Base-by-base conservation (phyloP, 306 rosid species). In the Betula pendula region DNA sequence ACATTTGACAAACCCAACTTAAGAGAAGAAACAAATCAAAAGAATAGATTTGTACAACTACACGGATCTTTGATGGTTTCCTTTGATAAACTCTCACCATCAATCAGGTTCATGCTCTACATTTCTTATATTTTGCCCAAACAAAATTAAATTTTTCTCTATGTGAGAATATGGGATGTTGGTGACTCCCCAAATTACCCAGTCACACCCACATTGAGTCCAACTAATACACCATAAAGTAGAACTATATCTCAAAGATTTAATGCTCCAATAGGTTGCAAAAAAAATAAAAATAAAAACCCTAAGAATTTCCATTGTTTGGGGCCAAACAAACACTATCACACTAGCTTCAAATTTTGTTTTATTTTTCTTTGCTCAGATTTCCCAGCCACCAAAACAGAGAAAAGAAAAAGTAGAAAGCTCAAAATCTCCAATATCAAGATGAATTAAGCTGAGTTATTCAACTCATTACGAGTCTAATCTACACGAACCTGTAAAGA, bases 341-440 rank as follows among this genome's bases (percentile, higher is more conserved):
- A 8, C 22, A 52, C 12, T 52, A n/a, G 11, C 65, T 75, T 58
- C 42, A 45, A 33, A 19, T 8, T 53, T n/a, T 53, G 22, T 53
- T 8, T 52, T 52, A 7, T 52, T 52, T 38, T n/a, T 2, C 0
- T 53, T 20, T n/a, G 60, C 24, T 20, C 62, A 20, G 15, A 35
- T 35, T 35, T 35, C 44, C 25, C 25, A 31, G 44, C 12, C 19
- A 62, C 42, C 68, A 33, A 8, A 65, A 4, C 43, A 45, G 19
- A 73, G 38, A 72, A 35, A 20, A 45, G 24, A 29, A 25, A 81
- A 62, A 38, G 17, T 31, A 22, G 20, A 19, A 53, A 79, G 6
- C n/a, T 59, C 49, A 71, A 22, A 56, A 24, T 56, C 63, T 3
- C 33, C 24, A 55, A 22, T 20, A 10, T 22, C 63, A 55, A 11